Evolutionary conservation across 306 rosid genomes (phyloP).

Genomic region (Cucumis hystrix): DNA sequence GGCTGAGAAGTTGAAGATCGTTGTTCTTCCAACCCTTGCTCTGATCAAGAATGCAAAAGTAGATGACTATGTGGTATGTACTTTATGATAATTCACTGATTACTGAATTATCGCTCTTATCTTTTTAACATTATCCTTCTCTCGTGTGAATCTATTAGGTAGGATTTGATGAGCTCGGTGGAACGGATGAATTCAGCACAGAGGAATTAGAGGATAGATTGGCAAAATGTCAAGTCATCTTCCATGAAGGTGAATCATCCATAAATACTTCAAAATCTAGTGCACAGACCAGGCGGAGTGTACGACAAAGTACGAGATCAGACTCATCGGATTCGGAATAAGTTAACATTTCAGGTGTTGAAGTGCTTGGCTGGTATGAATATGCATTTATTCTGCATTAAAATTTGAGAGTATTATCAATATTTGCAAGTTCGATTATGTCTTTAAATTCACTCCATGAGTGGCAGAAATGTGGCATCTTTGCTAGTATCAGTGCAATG

Average conservation of each 20-base stretch:
- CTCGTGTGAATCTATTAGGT: constrained; percentile 37
- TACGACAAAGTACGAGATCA: constrained; percentile 43
- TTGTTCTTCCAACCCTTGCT: constrained; percentile 90
- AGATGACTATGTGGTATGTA: constrained; percentile 88
- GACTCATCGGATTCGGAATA: constrained; percentile 92
- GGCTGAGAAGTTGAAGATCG: constrained; percentile 79
- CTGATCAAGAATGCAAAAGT: constrained; percentile 91
- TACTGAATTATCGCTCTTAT: neutral
- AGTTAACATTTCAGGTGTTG: neutral
- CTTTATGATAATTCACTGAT: neutral
- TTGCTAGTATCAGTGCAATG: neutral
- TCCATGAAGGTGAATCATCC: constrained; percentile 76
- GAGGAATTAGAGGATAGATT: constrained; percentile 82
- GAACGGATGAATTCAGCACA: constrained; percentile 83
- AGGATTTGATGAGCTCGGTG: constrained; percentile 95
- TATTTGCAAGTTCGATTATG: neutral
- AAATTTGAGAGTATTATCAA: neutral
- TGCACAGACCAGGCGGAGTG: constrained; percentile 39
- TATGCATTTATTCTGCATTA: neutral
- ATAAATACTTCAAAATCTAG: constrained; percentile 32
- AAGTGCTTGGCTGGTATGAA: neutral
- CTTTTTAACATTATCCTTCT: neutral
- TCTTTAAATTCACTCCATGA: neutral
- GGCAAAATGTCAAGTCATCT: constrained; percentile 76
- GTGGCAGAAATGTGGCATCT: neutral